Evolutionary conservation across 129 eudicot species (phyloP).

Genomic region (Deinandra increscens): DNA sequence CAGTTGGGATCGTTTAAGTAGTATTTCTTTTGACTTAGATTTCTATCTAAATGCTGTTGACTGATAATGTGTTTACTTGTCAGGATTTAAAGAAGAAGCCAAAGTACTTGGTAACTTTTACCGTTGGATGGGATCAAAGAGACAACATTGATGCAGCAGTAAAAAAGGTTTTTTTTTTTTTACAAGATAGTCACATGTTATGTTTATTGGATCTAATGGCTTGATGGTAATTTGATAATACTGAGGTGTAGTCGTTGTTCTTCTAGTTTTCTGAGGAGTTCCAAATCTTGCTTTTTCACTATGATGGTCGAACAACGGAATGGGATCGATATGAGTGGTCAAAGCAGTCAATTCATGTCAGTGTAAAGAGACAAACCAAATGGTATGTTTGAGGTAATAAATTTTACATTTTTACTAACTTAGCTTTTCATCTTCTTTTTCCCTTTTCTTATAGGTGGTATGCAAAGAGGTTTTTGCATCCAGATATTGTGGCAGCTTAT

Average conservation of each 20-base stretch:
- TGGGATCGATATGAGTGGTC: conserved; percentile 50
- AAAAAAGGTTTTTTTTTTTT: conserved; percentile 32
- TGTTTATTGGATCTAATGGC: conserved; percentile 6
- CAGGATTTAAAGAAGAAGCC: conserved; percentile 41
- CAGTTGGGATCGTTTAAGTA: background rate
- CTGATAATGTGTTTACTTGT: conserved; percentile 10
- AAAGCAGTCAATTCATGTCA: conserved; percentile 44
- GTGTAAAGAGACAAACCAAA: conserved; percentile 40
- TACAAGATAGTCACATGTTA: background rate
- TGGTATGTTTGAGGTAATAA: conserved; percentile 27
- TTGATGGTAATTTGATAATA: conserved; percentile 12
- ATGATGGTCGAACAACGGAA: conserved; percentile 38
- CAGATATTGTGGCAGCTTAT: conserved; percentile 87
- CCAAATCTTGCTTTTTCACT: conserved; percentile 45
- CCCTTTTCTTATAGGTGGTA: conserved; percentile 56
- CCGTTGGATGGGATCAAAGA: conserved; percentile 44
- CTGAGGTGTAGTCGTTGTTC: conserved; percentile 20
- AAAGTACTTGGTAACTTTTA: conserved; percentile 45
- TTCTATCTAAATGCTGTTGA: background rate
- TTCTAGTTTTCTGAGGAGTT: conserved; percentile 45
- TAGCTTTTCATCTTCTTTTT: background rate
- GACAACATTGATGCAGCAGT: conserved; percentile 42
- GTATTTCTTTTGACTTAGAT: background rate
- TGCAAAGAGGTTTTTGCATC: conserved; percentile 88
- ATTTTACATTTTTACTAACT: conserved; percentile 9